These are phyloP conservation scores for Gastrolobium villosum DNA, from an alignment of 306 rosid species.

Conservation along the genomic window DNA sequence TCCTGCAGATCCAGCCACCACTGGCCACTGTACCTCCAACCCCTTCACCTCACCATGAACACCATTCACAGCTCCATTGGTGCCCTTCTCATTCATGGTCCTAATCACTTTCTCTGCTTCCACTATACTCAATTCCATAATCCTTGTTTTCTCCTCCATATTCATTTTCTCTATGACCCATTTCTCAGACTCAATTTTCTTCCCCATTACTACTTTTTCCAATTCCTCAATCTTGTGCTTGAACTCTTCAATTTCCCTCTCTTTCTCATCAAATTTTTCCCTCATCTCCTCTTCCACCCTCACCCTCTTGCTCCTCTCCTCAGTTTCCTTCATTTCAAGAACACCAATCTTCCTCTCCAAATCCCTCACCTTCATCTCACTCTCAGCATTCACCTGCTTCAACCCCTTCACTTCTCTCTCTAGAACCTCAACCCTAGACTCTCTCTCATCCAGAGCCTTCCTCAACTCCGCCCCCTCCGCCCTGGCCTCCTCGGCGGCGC, in stretches of 20 bases:
- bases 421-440: constrained; percentile 46
- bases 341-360: constrained; percentile 74
- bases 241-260: constrained; percentile 54
- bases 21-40: constrained; percentile 56
- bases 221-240: constrained; percentile 54
- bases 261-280: constrained; percentile 68
- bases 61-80: constrained; percentile 48
- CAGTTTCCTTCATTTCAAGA: constrained; percentile 65
- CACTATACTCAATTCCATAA: constrained; percentile 52
- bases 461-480: constrained; percentile 50
- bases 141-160: constrained; percentile 57
- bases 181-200: constrained; percentile 52
- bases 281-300: constrained; percentile 73
- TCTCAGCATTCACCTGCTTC: constrained; percentile 58
- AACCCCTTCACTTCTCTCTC: constrained; percentile 62
- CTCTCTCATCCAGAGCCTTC: constrained; percentile 56
- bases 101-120: constrained; percentile 52
- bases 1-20: constrained; percentile 66
- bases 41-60: constrained; percentile 42
- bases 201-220: constrained; percentile 44
- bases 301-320: constrained; percentile 75
- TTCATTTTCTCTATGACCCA: constrained; percentile 51
- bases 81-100: constrained; percentile 55
- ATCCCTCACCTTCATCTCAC: constrained; percentile 74
- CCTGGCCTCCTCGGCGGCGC: constrained; percentile 51